These are phyloP conservation scores for Aspergillus piperis DNA, from an alignment of 2,329 filamentous ascomycete species.

Conservation along the genomic window DNA sequence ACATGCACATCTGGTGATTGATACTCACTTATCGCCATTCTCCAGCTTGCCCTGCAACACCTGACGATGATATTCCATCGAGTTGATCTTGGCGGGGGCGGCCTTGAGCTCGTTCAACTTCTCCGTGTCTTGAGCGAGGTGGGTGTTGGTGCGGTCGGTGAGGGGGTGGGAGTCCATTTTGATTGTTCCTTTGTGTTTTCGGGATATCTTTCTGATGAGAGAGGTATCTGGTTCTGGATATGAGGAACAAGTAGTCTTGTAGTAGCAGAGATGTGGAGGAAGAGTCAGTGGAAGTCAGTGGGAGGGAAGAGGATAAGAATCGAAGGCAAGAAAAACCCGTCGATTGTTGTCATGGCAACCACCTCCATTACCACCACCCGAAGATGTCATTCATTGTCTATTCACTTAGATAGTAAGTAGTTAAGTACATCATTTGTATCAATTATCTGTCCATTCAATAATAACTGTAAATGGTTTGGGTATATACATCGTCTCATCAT, in stretches of 20 bases:
- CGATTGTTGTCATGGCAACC: slow-evolving; percentile 47
- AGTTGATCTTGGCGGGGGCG: slow-evolving; percentile 32
- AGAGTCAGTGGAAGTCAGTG: slow-evolving; percentile 11
- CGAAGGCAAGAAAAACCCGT: slow-evolving; percentile 27
- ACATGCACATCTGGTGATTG: neutral
- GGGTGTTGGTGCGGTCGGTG: slow-evolving; percentile 46
- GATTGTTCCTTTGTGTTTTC: neutral
- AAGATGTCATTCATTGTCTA: slow-evolving; percentile 4
- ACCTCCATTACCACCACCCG: slow-evolving; percentile 30
- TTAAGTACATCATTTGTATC: neutral
- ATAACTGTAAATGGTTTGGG: neutral
- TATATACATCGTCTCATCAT: neutral
- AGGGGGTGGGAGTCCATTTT: slow-evolving; percentile 43
- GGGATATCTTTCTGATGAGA: neutral
- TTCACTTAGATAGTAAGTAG: neutral
- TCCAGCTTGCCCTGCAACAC: slow-evolving; percentile 45
- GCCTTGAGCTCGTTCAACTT: slow-evolving; percentile 34
- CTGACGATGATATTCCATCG: slow-evolving; percentile 48
- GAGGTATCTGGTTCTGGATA: neutral
- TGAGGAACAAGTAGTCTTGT: slow-evolving; percentile 1
- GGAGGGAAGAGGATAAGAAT: slow-evolving; percentile 29
- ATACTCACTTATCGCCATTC: slow-evolving; percentile 40
- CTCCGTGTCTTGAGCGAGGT: slow-evolving; percentile 33
- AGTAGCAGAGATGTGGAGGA: slow-evolving; percentile 8
- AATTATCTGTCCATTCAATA: neutral